A percentile compares a stretch with the other conserved stretches of the same genome.
phyloP scores from a whole-genome alignment of 331 rosid genomes.

The Rhamnella rubrinervis region DNA sequence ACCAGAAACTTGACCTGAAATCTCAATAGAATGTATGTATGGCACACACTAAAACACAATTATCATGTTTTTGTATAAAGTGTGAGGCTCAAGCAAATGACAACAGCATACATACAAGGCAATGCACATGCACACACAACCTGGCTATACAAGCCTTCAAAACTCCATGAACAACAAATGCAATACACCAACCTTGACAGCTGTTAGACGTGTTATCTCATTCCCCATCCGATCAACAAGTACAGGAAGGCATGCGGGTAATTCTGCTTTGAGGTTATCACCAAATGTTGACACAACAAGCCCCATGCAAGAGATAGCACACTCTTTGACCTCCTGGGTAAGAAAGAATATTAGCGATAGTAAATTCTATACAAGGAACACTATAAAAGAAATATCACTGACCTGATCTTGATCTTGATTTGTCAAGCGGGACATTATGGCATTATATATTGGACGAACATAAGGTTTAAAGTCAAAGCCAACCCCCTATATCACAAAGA shows the following conservation, averaged over 20 bases:
- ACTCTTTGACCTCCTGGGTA: conserved; percentile 95
- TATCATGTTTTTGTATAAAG: background rate
- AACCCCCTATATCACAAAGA: conserved; percentile 46
- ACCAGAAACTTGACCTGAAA: background rate
- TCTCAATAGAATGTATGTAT: background rate
- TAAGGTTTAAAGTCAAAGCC: conserved; percentile 83
- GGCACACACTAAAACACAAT: background rate
- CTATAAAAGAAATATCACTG: conserved; percentile 28
- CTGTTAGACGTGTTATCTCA: conserved; percentile 97
- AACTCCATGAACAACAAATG: conserved; percentile 2
- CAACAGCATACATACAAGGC: background rate
- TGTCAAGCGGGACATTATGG: conserved; percentile 95
- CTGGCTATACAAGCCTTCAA: background rate
- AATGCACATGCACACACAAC: background rate
- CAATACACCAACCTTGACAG: conserved; percentile 77
- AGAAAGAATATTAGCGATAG: conserved; percentile 25
- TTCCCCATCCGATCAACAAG: conserved; percentile 99
- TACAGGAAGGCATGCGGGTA: conserved; percentile 92
- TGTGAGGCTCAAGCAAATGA: conserved; percentile 5
- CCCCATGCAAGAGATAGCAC: conserved; percentile 99
- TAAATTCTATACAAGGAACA: background rate
- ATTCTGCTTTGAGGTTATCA: conserved; percentile 70
- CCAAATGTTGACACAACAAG: conserved; percentile 97
- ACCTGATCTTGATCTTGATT: conserved; percentile 99
- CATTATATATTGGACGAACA: conserved; percentile 82